These are phyloP conservation scores for Sporormia fimetaria DNA, from an alignment of 495 filamentous ascomycete genomes.

Conservation along the genomic window DNA sequence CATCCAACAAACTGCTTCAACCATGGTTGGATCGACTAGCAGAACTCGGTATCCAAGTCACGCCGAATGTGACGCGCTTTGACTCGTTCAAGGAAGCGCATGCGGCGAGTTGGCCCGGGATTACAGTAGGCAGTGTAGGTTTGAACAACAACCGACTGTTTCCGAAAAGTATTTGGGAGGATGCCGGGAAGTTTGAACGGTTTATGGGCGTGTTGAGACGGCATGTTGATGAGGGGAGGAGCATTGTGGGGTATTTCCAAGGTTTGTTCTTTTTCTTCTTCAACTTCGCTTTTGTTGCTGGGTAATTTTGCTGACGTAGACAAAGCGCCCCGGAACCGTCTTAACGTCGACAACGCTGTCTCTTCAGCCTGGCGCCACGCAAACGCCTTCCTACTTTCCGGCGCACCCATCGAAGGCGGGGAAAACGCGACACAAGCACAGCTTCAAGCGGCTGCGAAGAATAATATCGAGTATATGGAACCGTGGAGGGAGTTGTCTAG, in stretches of 20 bases:
- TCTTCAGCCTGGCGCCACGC: slow-evolving; percentile 18
- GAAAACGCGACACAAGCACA: background rate
- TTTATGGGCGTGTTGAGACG: background rate
- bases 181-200: slow-evolving; percentile 4
- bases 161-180: background rate
- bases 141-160: slow-evolving; percentile 10
- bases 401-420: background rate
- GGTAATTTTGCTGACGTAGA: too few species aligned
- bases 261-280: too few species aligned
- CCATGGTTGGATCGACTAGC: slow-evolving; percentile 5
- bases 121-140: too few species aligned
- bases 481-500: slow-evolving; percentile 12
- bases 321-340: slow-evolving; percentile 8
- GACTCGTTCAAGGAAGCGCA: slow-evolving; percentile 7
- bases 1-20: background rate
- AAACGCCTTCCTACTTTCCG: slow-evolving; percentile 4
- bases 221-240: background rate
- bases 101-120: slow-evolving; percentile 4
- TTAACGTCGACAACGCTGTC: slow-evolving; percentile 14
- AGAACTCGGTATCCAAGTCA: slow-evolving; percentile 1
- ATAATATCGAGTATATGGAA: slow-evolving; percentile 4
- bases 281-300: too few species aligned
- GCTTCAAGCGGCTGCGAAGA: background rate
- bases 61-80: slow-evolving; percentile 5
- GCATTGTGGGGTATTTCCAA: slow-evolving; percentile 5